Evolutionary conservation across 768 basidiomycete species (phyloP).

Genomic region (Boletus huronensis): DNA sequence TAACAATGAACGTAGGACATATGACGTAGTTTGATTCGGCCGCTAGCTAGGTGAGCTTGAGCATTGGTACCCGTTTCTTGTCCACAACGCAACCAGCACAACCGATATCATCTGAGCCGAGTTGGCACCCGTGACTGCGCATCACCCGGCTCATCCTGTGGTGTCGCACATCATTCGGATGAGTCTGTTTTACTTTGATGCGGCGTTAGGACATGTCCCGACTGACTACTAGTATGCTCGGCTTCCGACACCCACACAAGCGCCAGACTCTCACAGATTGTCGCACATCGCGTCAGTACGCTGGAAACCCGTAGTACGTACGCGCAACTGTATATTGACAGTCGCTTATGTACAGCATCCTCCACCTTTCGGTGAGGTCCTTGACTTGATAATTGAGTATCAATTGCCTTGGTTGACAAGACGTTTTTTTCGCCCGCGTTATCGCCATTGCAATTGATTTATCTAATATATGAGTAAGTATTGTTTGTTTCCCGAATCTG

Average conservation of each 20-base stretch:
- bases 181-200: background rate
- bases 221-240: background rate
- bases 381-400: background rate
- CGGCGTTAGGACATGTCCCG: background rate
- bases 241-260: background rate
- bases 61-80: background rate
- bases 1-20: background rate
- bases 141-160: background rate
- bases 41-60: constrained; percentile 3
- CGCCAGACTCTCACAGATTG: background rate
- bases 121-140: background rate
- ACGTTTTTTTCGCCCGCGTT: background rate
- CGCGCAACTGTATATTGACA: background rate
- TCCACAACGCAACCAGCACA: background rate
- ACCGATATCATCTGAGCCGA: background rate
- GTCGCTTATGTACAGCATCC: background rate
- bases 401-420: background rate
- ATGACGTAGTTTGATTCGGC: background rate
- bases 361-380: background rate
- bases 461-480: background rate
- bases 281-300: too few relatives aligned
- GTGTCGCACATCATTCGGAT: too few relatives aligned
- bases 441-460: background rate
- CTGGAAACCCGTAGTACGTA: background rate
- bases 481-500: background rate